Conservation (phyloP, 2,329 filamentous ascomycete genomes). For the Onygenales sp. region DNA sequence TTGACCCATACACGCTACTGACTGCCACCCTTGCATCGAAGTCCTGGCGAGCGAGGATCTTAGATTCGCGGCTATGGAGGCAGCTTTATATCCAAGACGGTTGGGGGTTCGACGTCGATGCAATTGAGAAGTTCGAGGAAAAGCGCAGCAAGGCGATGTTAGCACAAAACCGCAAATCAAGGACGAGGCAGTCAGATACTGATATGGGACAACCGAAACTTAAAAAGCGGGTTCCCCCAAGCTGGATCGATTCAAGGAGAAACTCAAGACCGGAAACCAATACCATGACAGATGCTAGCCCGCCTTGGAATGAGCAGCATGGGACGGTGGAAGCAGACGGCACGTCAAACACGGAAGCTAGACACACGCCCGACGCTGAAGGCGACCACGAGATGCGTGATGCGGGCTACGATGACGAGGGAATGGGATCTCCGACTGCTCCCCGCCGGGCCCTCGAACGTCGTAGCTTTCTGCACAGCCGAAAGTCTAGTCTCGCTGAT, state of each 20-base stretch:
- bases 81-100: slow-evolving; percentile 74
- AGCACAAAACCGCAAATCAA: slow-evolving; percentile 34
- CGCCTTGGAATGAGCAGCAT: slow-evolving; percentile 38
- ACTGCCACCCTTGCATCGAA: slow-evolving; percentile 69
- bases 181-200: slow-evolving; percentile 37
- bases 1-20: slow-evolving; percentile 72
- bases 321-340: slow-evolving; percentile 37
- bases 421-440: slow-evolving; percentile 6
- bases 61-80: slow-evolving; percentile 82
- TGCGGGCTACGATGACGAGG: slow-evolving; percentile 18
- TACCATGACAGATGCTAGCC: slow-evolving; percentile 11
- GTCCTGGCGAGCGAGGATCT: slow-evolving; percentile 69
- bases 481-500: slow-evolving; percentile 11
- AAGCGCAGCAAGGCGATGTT: slow-evolving; percentile 28
- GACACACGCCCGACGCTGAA: slow-evolving; percentile 21
- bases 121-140: slow-evolving; percentile 59
- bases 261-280: slow-evolving; percentile 1
- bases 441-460: slow-evolving; percentile 15
- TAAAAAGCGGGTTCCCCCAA: slow-evolving; percentile 43
- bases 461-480: slow-evolving; percentile 8
- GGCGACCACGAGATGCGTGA: slow-evolving; percentile 38
- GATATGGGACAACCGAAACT: slow-evolving; percentile 41
- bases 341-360: background rate
- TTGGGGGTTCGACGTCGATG: slow-evolving; percentile 62
- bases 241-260: slow-evolving; percentile 33